Evolutionary conservation across 176 grass and related monocot genomes (phyloP).

Genomic region (Saccharum spontaneum): DNA sequence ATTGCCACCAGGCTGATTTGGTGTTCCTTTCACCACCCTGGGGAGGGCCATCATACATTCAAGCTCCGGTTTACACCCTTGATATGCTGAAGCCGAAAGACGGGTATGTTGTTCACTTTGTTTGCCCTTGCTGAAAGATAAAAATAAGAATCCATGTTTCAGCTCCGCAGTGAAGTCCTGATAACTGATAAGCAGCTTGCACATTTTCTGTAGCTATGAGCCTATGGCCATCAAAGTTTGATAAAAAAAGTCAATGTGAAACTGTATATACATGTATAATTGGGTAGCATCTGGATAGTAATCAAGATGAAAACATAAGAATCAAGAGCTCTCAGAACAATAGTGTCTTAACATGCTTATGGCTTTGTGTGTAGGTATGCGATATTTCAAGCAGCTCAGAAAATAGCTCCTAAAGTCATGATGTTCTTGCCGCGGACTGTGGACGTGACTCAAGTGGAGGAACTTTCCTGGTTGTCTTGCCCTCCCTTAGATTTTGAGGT

Average conservation of each 20-base stretch:
- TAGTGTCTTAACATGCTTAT: neutral
- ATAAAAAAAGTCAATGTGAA: neutral
- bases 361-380: slow-evolving; percentile 28
- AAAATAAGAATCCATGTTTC: neutral
- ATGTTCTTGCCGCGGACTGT: slow-evolving; percentile 76
- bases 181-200: neutral
- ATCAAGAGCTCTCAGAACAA: neutral
- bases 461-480: slow-evolving; percentile 64
- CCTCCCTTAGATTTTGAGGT: slow-evolving; percentile 61
- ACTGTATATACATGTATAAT: neutral
- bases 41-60: slow-evolving; percentile 67
- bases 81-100: slow-evolving; percentile 69
- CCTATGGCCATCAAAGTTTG: neutral
- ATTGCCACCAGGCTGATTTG: slow-evolving; percentile 49
- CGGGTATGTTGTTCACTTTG: slow-evolving; percentile 36
- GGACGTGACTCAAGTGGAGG: slow-evolving; percentile 55
- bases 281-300: neutral
- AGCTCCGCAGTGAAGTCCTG: neutral
- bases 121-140: neutral
- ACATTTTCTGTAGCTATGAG: neutral
- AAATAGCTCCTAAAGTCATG: slow-evolving; percentile 58
- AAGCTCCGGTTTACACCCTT: slow-evolving; percentile 51
- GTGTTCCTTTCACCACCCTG: slow-evolving; percentile 84
- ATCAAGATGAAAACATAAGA: neutral
- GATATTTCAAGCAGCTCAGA: slow-evolving; percentile 57